Evolutionary conservation across 2,329 filamentous ascomycete species (phyloP), one percentile per base, ranked within the genome.

Genomic region (Fusarium sp.): DNA sequence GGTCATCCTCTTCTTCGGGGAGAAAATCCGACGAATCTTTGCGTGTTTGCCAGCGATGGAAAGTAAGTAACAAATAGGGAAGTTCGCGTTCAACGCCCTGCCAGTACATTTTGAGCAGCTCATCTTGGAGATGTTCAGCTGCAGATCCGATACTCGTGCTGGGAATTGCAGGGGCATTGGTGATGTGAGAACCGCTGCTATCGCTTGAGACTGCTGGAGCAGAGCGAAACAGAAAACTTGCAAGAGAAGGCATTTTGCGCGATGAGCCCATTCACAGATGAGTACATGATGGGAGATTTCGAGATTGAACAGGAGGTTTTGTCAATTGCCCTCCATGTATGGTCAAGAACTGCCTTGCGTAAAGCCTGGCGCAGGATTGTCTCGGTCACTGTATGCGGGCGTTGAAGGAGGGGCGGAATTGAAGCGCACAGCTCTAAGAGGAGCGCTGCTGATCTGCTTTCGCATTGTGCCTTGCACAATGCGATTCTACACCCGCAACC

Each of bases 101-200:
- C 80, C 80, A 82, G 61, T 82, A 82, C 40, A 81, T 58, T 9
- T 62, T 56, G 0, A 58, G 19, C 4, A 69, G 19, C n/a, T 69
- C 56, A 27, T 47, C 14, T 15, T 66, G n/a, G 7, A 67, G 62
- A 25, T 48, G 48, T 9, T 44, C 27, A 0, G 22, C 33, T 1
- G 64, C 64, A 14, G 48, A 48, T 14, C 64, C 62, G 11, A 67
- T 35, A 14, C 22, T 43, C 3, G 20, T 47, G 19, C 44, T 61
- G 11, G 51, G 43, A n/a, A 66, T 56, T 23, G n/a, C 43, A 8
- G 52, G 41, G 7, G 64, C 51, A 19, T 57, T 17, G 20, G 56
- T 66, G 27, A 62, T 48, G 13, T 67, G 46, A 0, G 37, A 41
- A 8, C 44, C 23, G 8, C 27, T 45, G 7, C 25, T 59, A 6